Percentiles rank a stretch among this genome's conserved stretches.
phyloP scores from a whole-genome alignment of 2,329 filamentous ascomycete species.

The Fusarium fracticaudum region DNA sequence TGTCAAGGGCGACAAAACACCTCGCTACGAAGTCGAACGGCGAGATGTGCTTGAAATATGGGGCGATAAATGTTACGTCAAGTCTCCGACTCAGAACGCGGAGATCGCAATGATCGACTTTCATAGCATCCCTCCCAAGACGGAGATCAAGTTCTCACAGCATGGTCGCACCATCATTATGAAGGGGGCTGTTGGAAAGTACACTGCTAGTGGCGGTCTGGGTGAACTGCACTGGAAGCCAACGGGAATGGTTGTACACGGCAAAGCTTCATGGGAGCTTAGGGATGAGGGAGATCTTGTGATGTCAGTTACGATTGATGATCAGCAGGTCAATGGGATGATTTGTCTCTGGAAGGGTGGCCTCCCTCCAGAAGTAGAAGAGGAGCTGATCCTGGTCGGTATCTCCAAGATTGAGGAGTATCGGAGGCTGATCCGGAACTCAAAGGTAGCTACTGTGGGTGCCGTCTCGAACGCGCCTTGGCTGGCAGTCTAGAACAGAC shows the following conservation, averaged over 20 bases:
- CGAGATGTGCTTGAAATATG: neutral
- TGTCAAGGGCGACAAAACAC: neutral
- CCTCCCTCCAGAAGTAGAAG: neutral
- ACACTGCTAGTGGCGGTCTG: neutral
- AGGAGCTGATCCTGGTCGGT: neutral
- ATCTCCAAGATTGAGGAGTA: neutral
- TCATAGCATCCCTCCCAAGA: neutral
- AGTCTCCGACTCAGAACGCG: neutral
- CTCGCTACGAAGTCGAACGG: neutral
- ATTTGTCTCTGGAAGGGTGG: neutral
- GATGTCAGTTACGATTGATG: neutral
- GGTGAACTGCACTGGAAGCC: neutral
- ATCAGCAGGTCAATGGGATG: neutral
- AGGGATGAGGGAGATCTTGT: neutral
- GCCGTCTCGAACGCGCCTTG: neutral
- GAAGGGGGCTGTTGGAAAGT: neutral
- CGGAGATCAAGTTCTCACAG: neutral
- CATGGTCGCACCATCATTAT: neutral
- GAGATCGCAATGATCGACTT: neutral
- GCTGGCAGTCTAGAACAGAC: neutral
- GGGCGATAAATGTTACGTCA: neutral
- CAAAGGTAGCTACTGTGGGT: neutral
- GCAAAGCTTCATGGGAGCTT: neutral
- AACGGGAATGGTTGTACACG: neutral
- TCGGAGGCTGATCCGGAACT: neutral